Base-by-base conservation (phyloP, 768 basidiomycete species). In the Naganishia onofrii region DNA sequence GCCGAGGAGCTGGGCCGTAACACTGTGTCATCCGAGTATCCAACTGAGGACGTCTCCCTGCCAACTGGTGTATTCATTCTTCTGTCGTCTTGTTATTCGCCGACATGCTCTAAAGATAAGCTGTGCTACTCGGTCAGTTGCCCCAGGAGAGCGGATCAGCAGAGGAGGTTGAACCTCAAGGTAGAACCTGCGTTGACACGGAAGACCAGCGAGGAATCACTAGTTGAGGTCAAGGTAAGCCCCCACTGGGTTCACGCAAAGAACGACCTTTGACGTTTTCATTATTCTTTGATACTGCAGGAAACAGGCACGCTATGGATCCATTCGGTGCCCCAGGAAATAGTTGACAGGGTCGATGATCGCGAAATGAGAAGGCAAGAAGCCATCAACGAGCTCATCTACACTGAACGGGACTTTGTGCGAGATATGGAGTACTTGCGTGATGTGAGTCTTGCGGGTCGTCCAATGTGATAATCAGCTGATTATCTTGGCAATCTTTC, bases 41-140 rank as follows among this genome's bases (percentile, higher is more conserved):
- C 60, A 26, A 26, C 42, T 12, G 60, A 63, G 17, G 60, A 63
- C 29, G 42, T 46, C 38, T 79, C 82, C 23, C 81, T 97, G 67
- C 96, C 96, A 1, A 87, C 90, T 0, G 96, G 96, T 28, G 93
- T 98, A 19, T 98, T 98, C 80, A 98, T 94, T 1, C 85, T 98
- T 54, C 85, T 99, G 71, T 94, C 93, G 0, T 94, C 96, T 78
- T 99, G 96, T 80, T 98, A 98, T 82, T 96, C 93, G 13, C 93
- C 96, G 21, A 99, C 96, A 34, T 98, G 96, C 82, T 90, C 91
- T 38, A 85, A 91, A 64, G 94, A 97, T 78, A 88, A 87, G 71
- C 82, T 98, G n/a, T 99, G 96, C 82, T 98, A 99, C 80, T 92
- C 90, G 73, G 98, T 97, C 73, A 93, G 93, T 31, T 99, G 96